phyloP scores from a whole-genome alignment of 2,329 filamentous ascomycete species.

The Colletotrichum sp. region DNA sequence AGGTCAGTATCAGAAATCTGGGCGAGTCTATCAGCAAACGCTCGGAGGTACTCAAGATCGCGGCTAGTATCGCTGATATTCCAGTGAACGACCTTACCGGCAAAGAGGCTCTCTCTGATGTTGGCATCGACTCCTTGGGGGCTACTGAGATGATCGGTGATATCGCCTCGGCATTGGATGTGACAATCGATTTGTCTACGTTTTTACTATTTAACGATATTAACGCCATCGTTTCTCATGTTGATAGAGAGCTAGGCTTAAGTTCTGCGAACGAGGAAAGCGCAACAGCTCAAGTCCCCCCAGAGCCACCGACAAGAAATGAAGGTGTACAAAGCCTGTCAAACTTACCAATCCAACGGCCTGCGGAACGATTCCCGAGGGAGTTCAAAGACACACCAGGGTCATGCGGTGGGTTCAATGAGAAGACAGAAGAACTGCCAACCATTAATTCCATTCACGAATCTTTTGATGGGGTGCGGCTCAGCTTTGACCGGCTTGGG shows the following conservation, averaged over 20 bases:
- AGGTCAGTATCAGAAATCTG: background rate
- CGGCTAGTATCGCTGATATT: background rate
- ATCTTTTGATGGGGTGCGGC: background rate
- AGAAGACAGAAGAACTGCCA: background rate
- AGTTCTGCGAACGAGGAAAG: accelerated
- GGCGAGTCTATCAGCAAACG: background rate
- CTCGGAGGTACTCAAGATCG: background rate
- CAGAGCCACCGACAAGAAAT: background rate
- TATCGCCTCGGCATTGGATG: background rate
- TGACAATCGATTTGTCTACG: background rate
- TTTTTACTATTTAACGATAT: background rate
- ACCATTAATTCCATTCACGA: background rate
- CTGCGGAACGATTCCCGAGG: background rate
- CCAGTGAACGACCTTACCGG: background rate
- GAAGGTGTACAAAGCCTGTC: accelerated
- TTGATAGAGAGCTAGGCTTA: background rate
- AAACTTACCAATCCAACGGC: background rate
- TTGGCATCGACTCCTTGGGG: background rate
- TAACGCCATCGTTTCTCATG: background rate
- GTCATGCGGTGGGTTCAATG: background rate
- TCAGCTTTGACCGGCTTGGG: conserved; percentile 2
- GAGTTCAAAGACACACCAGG: background rate
- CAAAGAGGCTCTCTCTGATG: background rate
- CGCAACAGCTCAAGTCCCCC: accelerated
- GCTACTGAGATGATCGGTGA: background rate